phyloP scores from a whole-genome alignment of 2,329 filamentous ascomycete genomes.

The Lecanicillium sp. region DNA sequence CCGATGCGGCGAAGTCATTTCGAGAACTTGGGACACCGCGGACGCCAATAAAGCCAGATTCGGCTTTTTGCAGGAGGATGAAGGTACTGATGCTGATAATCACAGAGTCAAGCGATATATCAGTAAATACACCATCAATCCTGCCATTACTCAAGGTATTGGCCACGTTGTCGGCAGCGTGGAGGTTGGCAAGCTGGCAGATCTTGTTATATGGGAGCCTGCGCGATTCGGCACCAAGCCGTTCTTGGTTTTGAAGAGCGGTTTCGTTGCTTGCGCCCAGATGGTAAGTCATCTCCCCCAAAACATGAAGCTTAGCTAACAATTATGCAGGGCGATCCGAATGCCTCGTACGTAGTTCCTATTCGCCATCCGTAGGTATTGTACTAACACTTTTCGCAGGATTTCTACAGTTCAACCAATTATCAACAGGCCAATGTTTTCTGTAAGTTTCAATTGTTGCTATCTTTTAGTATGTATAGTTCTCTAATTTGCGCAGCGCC shows the following conservation, averaged over 20 bases:
- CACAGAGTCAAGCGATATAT: slow-evolving; percentile 88
- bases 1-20: slow-evolving; percentile 84
- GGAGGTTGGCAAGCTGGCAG: slow-evolving; percentile 83
- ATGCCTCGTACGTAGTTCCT: slow-evolving; percentile 44
- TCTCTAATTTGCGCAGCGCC: slow-evolving; percentile 21
- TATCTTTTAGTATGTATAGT: neutral
- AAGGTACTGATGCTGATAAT: slow-evolving; percentile 75
- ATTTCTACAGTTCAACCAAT: slow-evolving; percentile 87
- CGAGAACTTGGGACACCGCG: slow-evolving; percentile 93
- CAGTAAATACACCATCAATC: slow-evolving; percentile 94
- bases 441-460: slow-evolving; percentile 21
- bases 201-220: slow-evolving; percentile 81
- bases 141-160: slow-evolving; percentile 87
- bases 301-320: neutral
- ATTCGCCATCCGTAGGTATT: neutral
- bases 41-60: slow-evolving; percentile 93
- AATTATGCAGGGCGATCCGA: slow-evolving; percentile 58
- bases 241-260: slow-evolving; percentile 72
- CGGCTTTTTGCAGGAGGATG: slow-evolving; percentile 67
- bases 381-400: neutral
- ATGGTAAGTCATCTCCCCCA: slow-evolving; percentile 52
- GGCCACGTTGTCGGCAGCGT: slow-evolving; percentile 76
- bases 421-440: slow-evolving; percentile 81
- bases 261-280: slow-evolving; percentile 71
- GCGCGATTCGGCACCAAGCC: slow-evolving; percentile 85